Percentiles rank a stretch among this genome's conserved stretches.
Conservation (phyloP, 768 basidiomycete genomes). For the Pisolithus orientalis region DNA sequence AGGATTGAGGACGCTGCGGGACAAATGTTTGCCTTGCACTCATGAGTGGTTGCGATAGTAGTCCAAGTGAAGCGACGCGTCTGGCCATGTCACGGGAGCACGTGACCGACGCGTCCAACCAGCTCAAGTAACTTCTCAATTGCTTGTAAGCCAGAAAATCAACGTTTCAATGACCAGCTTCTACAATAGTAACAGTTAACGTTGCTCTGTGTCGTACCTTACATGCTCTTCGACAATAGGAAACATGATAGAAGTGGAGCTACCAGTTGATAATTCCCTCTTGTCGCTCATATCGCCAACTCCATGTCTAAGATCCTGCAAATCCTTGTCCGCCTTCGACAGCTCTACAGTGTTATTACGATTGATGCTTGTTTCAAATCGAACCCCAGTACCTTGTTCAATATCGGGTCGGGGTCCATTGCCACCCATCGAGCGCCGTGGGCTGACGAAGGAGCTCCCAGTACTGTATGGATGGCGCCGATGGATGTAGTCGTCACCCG, state of each 20-base stretch:
- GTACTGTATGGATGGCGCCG: background rate
- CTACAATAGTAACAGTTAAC: background rate
- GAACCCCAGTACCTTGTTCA: background rate
- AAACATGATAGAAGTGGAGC: background rate
- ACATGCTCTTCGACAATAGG: background rate
- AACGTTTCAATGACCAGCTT: no score
- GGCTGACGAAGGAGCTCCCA: background rate
- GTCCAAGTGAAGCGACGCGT: background rate
- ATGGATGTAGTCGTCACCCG: background rate
- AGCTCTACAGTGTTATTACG: no score
- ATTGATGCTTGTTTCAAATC: background rate
- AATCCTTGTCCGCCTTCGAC: background rate
- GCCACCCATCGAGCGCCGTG: background rate
- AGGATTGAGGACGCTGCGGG: constrained; percentile 13
- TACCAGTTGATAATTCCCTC: background rate
- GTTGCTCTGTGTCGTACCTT: background rate
- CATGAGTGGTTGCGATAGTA: constrained; percentile 7
- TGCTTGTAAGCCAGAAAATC: no score
- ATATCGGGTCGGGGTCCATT: background rate
- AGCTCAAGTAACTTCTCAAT: no score
- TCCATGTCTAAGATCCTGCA: background rate
- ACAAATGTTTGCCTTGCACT: constrained; percentile 22
- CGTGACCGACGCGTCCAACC: background rate
- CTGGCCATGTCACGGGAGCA: background rate
- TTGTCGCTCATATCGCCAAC: background rate